Evolutionary conservation across 73 alveolate species (phyloP), one percentile per base, ranked within the genome.

Genomic region (Durusdinium trenchii): DNA sequence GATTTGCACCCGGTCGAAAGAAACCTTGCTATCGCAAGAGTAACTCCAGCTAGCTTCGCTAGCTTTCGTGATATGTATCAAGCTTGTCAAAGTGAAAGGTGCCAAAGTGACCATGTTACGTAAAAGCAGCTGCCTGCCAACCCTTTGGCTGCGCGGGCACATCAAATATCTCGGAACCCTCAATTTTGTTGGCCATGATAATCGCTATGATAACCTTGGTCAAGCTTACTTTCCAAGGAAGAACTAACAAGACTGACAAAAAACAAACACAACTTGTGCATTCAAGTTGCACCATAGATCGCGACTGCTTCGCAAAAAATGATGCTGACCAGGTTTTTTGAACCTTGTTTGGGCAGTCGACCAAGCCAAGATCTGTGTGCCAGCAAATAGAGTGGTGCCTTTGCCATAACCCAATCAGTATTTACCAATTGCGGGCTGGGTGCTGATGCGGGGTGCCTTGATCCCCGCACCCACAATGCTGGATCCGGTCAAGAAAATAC

Each of bases 261-360:
- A 47, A 35, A 38, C 38, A 14, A 4, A n/a, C 42, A n/a, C n/a
- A n/a, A 16, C 54, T 75, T 10, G 35, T 57, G 71, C 52, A 28
- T 52, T 60, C 89, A 47, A 91, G 81, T 36, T 36, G 45, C 98
- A n/a, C 99, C 99, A 99, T 99, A 99, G 99, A 99, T 99, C 47
- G 99, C 99, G 28, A 99, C 99, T 62, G 99, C 99, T 94, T 99
- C 99, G 99, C 99, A 99, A 99, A 99, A 99, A 95, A 99, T 99
- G 99, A 99, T 99, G 99, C 99, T 98, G 83, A 99, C 99, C 99
- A 99, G 93, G 99, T 99, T 99, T 99, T 99, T 99, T 54, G 99
- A 99, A 99, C 98, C 98, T 91, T n/a, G 62, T 20, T 32, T 62
- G 45, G n/a, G n/a, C n/a, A n/a, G n/a, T n/a, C n/a, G n/a, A n/a